phyloP scores from a whole-genome alignment of 768 basidiomycete species.

The Termitomyces sp. region DNA sequence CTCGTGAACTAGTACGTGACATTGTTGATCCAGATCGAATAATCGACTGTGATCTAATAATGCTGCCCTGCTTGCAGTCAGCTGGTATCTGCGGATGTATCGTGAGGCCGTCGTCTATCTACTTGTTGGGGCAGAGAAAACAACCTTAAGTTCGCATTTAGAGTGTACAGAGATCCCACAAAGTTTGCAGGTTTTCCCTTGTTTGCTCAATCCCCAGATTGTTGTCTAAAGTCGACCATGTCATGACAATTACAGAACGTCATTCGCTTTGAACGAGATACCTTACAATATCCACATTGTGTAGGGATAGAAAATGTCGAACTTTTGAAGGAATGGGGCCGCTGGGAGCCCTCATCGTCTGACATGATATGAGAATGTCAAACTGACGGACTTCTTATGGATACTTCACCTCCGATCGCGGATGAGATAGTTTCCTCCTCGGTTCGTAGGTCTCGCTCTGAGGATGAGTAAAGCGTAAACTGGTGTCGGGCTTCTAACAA shows the following conservation, averaged over 20 bases:
- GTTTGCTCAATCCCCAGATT: conserved; percentile 85
- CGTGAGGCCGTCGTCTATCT: neutral
- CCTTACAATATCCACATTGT: conserved; percentile 78
- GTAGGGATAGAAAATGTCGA: conserved; percentile 85
- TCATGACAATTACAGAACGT: neutral
- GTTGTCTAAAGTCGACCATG: conserved; percentile 45
- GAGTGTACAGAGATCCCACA: conserved; percentile 79
- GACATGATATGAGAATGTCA: neutral
- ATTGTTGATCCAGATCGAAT: conserved; percentile 18
- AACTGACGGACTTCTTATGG: neutral
- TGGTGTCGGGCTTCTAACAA: conserved; percentile 63
- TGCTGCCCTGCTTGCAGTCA: conserved; percentile 45
- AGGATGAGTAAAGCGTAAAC: conserved; percentile 45
- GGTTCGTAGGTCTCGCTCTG: conserved; percentile 52
- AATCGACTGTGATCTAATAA: conserved; percentile 16
- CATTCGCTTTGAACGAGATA: conserved; percentile 19
- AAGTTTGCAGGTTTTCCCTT: conserved; percentile 77
- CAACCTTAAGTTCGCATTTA: conserved; percentile 83
- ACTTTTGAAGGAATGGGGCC: conserved; percentile 78
- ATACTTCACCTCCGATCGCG: conserved; percentile 56
- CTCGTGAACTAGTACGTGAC: conserved; percentile 20
- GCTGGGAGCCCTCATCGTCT: conserved; percentile 73
- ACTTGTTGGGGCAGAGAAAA: neutral
- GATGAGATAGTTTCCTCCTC: conserved; percentile 57
- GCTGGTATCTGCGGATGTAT: conserved; percentile 57